Base-by-base conservation (phyloP, 1,139 yeast genomes). In the Blastobotrys proliferans region DNA sequence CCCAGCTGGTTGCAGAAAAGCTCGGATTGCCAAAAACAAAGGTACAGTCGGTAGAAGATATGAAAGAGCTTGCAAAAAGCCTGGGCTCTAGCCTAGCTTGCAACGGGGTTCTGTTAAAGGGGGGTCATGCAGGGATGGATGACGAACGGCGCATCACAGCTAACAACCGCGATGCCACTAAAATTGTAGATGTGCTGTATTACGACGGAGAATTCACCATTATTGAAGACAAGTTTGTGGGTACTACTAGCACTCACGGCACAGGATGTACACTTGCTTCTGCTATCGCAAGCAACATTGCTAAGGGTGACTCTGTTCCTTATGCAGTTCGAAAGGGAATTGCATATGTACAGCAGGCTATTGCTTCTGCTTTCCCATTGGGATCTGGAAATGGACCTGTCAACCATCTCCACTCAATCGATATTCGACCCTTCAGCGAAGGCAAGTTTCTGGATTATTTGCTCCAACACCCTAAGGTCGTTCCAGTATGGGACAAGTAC, bases 201-300 rank as follows among this genome's bases (percentile, higher is more conserved):
- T 72, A 77, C 46, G 70, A 67, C 3, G 34, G 22, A 6, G 54
- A 57, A 1, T 62, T 69, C 33, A 67, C 72, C 1, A 59, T 76
- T 0, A 78, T 75, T 57, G 69, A 71, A 49, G 77, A 88, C 6
- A 61, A 60, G 2, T 76, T 61, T 51, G 62, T 79, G 16, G 61
- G 66, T 3, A 70, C 86, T 1, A 58, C 64, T 3, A 76, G 80
- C 54, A 79, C 88, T 0, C 97, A 88, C 60, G 97, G 97, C 8
- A 86, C 96, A 1, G 97, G 97, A 0, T 88, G 97, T 61, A 84
- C 96, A 0, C 68, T 88, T 40, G 80, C 95, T 0, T 81, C 95
- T 1, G 74, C 95, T 0, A 81, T 88, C 52, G 82, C 94, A 0
- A 79, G 94, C 1, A 79, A 83, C 53, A 53, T 86, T 37, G 90